Conservation (phyloP, 352 stramenopile genomes). For the Phytophthora kernoviae region DNA sequence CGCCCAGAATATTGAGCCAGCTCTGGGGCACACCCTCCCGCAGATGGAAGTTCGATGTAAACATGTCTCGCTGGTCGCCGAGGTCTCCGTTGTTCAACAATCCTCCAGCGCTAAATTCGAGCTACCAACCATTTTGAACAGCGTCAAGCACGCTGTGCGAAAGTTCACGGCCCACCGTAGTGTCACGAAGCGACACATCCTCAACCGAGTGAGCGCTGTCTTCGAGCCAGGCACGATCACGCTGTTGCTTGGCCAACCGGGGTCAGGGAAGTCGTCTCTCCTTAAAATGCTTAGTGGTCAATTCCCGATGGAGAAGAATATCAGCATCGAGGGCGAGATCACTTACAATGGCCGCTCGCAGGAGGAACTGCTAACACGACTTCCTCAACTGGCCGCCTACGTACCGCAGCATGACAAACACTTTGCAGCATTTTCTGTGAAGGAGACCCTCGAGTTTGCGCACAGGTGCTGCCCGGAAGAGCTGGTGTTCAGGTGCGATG, state of each 20-base stretch:
- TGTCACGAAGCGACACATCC: conserved; percentile 20
- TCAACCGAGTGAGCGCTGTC: conserved; percentile 28
- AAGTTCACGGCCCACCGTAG: conserved; percentile 14
- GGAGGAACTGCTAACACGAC: conserved; percentile 16
- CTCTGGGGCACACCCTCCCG: conserved; percentile 24
- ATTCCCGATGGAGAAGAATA: conserved; percentile 23
- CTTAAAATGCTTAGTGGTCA: conserved; percentile 30
- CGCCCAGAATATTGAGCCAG: conserved; percentile 17
- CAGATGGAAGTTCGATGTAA: conserved; percentile 36
- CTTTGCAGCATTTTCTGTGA: conserved; percentile 27
- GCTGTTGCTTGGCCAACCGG: conserved; percentile 10
- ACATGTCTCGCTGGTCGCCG: conserved; percentile 38
- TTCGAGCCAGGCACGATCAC: conserved; percentile 35
- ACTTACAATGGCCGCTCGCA: conserved; percentile 22
- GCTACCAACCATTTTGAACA: conserved; percentile 37
- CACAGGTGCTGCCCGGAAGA: conserved; percentile 57
- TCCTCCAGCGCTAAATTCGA: background rate
- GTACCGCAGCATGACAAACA: conserved; percentile 51
- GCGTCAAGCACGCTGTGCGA: conserved; percentile 7
- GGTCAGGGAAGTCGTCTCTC: no score
- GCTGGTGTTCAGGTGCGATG: conserved; percentile 29
- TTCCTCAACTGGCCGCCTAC: conserved; percentile 33
- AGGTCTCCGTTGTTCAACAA: conserved; percentile 29
- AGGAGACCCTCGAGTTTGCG: conserved; percentile 34
- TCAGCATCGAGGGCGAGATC: conserved; percentile 30